These are phyloP conservation scores for Solanum chacoense DNA, from an alignment of 305 asterid species.

Conservation along the genomic window DNA sequence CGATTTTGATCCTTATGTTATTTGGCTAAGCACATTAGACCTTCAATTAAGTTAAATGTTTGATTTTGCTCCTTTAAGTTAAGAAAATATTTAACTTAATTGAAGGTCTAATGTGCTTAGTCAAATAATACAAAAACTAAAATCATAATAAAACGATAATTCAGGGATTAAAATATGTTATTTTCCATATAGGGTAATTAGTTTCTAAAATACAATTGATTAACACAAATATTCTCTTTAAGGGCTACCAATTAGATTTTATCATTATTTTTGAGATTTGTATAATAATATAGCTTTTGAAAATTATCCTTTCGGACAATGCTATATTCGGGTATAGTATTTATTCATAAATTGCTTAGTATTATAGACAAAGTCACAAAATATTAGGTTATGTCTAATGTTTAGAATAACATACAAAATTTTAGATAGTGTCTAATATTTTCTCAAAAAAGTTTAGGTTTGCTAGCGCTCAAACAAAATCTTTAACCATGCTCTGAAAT, in stretches of 20 bases:
- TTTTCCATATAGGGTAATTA: no score
- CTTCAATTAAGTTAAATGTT: background rate
- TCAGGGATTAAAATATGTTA: no score
- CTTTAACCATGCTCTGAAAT: background rate
- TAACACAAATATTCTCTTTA: background rate
- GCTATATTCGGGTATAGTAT: background rate
- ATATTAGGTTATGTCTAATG: background rate
- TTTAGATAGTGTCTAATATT: background rate
- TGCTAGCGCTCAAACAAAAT: background rate
- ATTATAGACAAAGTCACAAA: background rate
- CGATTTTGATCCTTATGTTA: background rate
- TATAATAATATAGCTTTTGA: background rate
- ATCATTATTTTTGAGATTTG: no score
- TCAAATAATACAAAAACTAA: no score
- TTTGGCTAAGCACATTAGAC: background rate
- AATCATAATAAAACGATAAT: no score
- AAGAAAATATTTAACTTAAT: no score
- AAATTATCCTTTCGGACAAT: background rate
- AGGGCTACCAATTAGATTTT: no score
- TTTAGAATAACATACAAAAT: background rate
- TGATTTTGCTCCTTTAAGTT: no score
- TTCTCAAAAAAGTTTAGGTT: background rate
- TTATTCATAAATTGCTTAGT: background rate
- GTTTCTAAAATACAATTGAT: background rate
- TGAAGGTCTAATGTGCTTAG: no score